These are phyloP conservation scores for Trichosporon ovoides DNA, from an alignment of 1,284 basidiomycete genomes.

Conservation along the genomic window DNA sequence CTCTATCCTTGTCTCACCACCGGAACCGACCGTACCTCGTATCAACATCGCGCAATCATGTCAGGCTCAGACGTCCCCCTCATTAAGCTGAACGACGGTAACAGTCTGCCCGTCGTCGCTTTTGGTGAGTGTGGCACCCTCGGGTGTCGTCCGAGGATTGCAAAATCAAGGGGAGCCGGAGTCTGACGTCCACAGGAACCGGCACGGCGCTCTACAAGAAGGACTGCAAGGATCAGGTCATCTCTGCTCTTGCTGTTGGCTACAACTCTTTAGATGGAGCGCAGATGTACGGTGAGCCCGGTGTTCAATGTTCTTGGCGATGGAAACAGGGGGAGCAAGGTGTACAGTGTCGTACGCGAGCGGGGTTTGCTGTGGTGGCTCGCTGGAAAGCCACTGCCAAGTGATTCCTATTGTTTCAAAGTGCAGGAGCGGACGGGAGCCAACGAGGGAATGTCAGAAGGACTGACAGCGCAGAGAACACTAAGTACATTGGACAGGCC, in stretches of 20 bases:
- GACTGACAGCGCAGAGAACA: neutral
- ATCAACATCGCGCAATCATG: constrained; percentile 15
- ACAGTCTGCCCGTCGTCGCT: constrained; percentile 31
- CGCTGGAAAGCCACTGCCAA: too few species aligned
- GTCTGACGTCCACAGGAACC: constrained; percentile 14
- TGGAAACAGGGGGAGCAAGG: too few species aligned
- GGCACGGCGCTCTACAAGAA: constrained; percentile 34
- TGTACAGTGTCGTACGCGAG: too few species aligned
- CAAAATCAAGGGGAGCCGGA: too few species aligned
- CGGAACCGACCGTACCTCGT: neutral
- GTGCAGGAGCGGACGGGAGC: too few species aligned
- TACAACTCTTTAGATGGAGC: constrained; percentile 39
- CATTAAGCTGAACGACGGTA: constrained; percentile 37
- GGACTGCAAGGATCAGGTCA: constrained; percentile 30
- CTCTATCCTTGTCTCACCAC: neutral
- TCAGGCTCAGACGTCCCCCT: constrained; percentile 7
- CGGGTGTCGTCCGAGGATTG: neutral
- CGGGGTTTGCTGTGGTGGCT: too few species aligned
- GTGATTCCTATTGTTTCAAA: too few species aligned
- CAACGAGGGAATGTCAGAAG: too few species aligned
- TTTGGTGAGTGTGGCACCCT: constrained; percentile 26
- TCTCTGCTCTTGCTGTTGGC: constrained; percentile 32
- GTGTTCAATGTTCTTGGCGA: too few species aligned
- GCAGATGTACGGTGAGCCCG: constrained; percentile 30
- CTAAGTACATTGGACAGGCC: constrained; percentile 1